Percentiles rank a stretch among this genome's conserved stretches.
Evolutionary conservation across 2,329 filamentous ascomycete species (phyloP).

Genomic region (Phaeoacremonium minimum): DNA sequence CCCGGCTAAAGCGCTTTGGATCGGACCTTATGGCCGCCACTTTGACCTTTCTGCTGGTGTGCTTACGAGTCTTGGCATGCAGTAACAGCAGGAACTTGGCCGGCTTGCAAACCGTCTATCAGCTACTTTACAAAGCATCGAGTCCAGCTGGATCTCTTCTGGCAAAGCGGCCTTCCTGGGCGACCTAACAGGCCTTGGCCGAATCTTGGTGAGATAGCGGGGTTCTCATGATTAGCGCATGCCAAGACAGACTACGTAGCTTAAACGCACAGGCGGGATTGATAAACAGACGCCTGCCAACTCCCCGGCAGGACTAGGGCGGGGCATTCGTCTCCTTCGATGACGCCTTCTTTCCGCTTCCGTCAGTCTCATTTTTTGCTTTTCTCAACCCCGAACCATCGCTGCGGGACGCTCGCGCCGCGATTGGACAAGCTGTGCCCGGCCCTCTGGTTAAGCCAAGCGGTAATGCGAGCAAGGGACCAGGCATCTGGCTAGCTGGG

Average conservation of each 20-base stretch:
- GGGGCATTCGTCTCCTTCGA: too few relatives aligned
- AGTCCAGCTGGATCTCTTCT: too few relatives aligned
- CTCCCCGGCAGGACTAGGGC: too few relatives aligned
- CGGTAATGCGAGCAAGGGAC: constrained; percentile 19
- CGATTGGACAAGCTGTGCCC: constrained; percentile 10
- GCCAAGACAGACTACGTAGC: background rate
- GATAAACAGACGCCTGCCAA: too few relatives aligned
- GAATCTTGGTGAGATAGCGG: background rate
- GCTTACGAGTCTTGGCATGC: too few relatives aligned
- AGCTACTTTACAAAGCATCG: too few relatives aligned
- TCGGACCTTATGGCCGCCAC: too few relatives aligned
- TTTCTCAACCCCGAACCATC: background rate
- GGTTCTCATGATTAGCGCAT: background rate
- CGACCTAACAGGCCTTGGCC: background rate
- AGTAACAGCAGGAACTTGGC: too few relatives aligned
- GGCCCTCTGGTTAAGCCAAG: constrained; percentile 14
- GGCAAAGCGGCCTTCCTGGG: background rate
- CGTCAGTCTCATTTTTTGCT: background rate
- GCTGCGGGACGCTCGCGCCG: background rate
- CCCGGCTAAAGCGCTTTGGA: background rate
- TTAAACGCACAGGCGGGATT: too few relatives aligned
- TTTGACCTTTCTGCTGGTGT: too few relatives aligned
- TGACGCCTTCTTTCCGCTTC: background rate
- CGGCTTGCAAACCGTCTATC: too few relatives aligned
- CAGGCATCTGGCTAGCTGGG: constrained; percentile 4